phyloP scores from a whole-genome alignment of 2,329 filamentous ascomycete species.

The Monosporascus sp. region DNA sequence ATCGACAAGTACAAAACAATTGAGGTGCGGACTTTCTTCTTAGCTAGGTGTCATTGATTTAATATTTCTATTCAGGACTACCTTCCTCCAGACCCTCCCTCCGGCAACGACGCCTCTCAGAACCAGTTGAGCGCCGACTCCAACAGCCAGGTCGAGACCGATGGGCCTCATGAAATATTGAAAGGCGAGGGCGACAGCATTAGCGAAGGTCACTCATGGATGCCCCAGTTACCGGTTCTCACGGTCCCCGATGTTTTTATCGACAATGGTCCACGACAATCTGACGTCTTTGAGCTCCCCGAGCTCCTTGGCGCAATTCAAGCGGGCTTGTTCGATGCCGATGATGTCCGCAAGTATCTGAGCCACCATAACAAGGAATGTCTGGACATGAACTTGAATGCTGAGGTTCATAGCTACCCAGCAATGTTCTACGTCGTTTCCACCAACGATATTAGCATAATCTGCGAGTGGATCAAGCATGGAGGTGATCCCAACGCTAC shows the following conservation, averaged over 20 bases:
- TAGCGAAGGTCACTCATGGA: slow-evolving; percentile 1
- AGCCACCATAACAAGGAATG: slow-evolving; percentile 1
- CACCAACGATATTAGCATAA: slow-evolving; percentile 6
- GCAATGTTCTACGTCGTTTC: slow-evolving; percentile 14
- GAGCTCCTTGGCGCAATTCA: slow-evolving; percentile 7
- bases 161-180: background rate
- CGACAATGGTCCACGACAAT: background rate
- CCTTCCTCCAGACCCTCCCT: slow-evolving; percentile 3
- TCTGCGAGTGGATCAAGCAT: slow-evolving; percentile 12
- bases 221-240: slow-evolving; percentile 6
- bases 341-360: slow-evolving; percentile 18
- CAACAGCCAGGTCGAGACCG: background rate
- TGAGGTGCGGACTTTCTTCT: slow-evolving; percentile 2
- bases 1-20: slow-evolving; percentile 2
- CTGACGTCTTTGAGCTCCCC: slow-evolving; percentile 1
- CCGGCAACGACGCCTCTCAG: background rate
- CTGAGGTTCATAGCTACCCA: slow-evolving; percentile 7
- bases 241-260: background rate
- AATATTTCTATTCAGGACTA: background rate
- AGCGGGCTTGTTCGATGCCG: background rate
- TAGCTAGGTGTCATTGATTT: background rate
- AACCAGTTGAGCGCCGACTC: background rate
- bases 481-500: slow-evolving; percentile 12
- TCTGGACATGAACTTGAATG: slow-evolving; percentile 6
- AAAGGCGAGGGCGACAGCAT: background rate